Evolutionary conservation across 2,329 filamentous ascomycete genomes (phyloP), one percentile per base, ranked within the genome.

Genomic region (Ophiostoma himal-ulmi): DNA sequence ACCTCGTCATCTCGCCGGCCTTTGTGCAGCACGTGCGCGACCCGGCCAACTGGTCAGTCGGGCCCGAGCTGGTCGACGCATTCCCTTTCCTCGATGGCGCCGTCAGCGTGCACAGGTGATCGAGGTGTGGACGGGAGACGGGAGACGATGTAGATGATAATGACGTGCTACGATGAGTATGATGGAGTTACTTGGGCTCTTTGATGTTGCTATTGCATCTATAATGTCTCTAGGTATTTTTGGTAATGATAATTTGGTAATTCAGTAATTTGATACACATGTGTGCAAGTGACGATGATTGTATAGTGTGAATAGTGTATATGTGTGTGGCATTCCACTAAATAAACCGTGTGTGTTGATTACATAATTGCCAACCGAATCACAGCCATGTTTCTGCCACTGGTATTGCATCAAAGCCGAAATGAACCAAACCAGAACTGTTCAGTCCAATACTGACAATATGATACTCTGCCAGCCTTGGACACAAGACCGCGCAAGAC

Each of bases 1-100:
- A 54, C 54, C 68, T 67, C 7, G 70, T 69, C 39, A 52, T 72
- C n/a, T 44, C 71, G 11, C 66, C 36, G 4, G 70, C 70, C 3
- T 71, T 72, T 67, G 48, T 72, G 13, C 68, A 71, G 48, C 71
- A 72, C 26, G 68, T 72, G 22, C 44, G 71, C 22, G 66, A 70
- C 10, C 65, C 68, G 17, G 67, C 68, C 36, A 70, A 69, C 62
- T 72, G 71, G 71, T 71, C 68, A 0, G 71, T 72, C 30, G 70
- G 68, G n/a, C 70, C 70, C 1, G 71, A 71, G 52, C 57, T 72
- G 30, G 68, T 72, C 14, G 70, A 67, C 7, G 71, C 71, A 14
- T 72, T 70, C 60, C 70, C 70, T 0, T 70, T 71, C 14, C 22
- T 72, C 36, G 67, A 72, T 5, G 71, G 71, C 0, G 71, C 71